A percentile compares a stretch with the other conserved stretches of the same genome.
Evolutionary conservation across 768 basidiomycete species (phyloP).

Genomic region (Mycena belliarum): DNA sequence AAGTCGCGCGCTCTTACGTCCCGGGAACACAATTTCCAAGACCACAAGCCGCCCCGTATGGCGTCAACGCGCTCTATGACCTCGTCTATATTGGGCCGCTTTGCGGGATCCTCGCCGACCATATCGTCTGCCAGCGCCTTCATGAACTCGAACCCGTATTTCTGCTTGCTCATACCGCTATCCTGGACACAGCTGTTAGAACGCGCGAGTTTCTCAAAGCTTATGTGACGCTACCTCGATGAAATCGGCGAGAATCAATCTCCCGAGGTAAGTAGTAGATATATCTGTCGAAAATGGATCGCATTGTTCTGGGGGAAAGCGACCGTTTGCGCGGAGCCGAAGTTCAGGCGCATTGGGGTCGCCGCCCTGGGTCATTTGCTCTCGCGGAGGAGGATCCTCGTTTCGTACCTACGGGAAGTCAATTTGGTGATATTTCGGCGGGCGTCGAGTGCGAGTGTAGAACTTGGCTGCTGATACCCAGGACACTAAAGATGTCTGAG

Average conservation of each 20-base stretch:
- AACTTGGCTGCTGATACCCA: too few relatives aligned
- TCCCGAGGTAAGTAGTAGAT: background rate
- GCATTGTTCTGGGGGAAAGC: background rate
- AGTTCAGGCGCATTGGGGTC: background rate
- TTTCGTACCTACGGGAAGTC: conserved; percentile 20
- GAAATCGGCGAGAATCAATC: background rate
- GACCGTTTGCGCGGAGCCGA: too few relatives aligned
- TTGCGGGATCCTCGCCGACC: background rate
- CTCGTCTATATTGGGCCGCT: background rate
- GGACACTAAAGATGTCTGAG: too few relatives aligned
- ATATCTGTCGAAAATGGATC: background rate
- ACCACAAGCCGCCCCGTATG: background rate
- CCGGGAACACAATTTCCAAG: background rate
- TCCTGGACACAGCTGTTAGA: too few relatives aligned
- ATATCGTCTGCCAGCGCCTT: background rate
- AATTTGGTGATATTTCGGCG: conserved; percentile 18
- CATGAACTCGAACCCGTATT: background rate
- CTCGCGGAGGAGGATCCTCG: background rate
- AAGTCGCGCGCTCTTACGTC: background rate
- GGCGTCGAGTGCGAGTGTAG: conserved; percentile 16
- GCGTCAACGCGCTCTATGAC: background rate
- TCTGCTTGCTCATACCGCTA: too few relatives aligned
- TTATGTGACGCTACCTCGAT: background rate
- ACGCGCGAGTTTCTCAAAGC: too few relatives aligned
- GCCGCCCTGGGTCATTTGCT: background rate